phyloP scores from a whole-genome alignment of 2,329 filamentous ascomycete genomes.

The Fusarium miscanthi region DNA sequence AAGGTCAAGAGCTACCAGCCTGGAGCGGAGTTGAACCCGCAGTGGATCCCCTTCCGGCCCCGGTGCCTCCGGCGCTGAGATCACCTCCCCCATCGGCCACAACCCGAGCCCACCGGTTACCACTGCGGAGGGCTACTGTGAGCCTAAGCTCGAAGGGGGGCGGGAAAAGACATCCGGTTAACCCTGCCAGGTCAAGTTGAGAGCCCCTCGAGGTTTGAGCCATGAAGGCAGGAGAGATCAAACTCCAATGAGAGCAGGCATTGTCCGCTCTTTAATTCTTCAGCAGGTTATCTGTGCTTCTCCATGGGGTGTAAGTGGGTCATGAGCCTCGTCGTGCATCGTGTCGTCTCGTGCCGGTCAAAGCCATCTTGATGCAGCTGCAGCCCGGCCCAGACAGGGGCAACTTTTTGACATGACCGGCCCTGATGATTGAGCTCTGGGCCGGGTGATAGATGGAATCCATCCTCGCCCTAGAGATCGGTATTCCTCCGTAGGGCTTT shows the following conservation, averaged over 20 bases:
- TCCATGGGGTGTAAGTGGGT: constrained; percentile 38
- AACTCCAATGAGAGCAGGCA: background rate
- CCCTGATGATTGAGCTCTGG: constrained; percentile 36
- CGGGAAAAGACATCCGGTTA: constrained; percentile 39
- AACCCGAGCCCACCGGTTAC: constrained; percentile 39
- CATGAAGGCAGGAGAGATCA: constrained; percentile 10
- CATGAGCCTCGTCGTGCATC: constrained; percentile 11
- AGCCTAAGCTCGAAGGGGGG: constrained; percentile 32
- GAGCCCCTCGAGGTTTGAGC: background rate
- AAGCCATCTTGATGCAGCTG: constrained; percentile 23
- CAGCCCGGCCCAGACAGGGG: background rate
- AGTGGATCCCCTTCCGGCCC: constrained; percentile 35
- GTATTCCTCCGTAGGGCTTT: background rate
- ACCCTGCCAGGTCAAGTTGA: constrained; percentile 16
- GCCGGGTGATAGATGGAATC: constrained; percentile 16
- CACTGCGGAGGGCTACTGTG: background rate
- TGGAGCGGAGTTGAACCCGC: constrained; percentile 40
- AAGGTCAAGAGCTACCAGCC: constrained; percentile 30
- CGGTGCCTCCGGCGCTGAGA: constrained; percentile 35
- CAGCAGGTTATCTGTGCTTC: constrained; percentile 16
- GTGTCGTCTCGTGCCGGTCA: constrained; percentile 37
- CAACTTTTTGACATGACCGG: constrained; percentile 22
- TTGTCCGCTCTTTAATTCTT: background rate
- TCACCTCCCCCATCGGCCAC: constrained; percentile 43
- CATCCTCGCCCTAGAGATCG: background rate